phyloP scores from a whole-genome alignment of 176 grass and related monocot genomes.

The Microstegium vimineum region DNA sequence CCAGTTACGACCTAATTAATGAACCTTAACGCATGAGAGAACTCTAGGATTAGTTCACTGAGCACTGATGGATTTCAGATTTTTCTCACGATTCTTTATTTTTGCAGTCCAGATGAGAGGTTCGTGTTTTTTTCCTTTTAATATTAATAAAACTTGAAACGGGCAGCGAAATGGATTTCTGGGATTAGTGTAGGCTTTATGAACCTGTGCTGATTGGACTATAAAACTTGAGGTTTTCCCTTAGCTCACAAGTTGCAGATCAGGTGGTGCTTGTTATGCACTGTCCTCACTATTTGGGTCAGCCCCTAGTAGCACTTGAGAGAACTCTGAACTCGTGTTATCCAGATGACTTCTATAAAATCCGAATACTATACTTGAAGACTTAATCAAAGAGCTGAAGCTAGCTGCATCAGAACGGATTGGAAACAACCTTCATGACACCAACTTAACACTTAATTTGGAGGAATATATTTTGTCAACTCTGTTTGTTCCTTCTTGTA shows the following conservation, averaged over 20 bases:
- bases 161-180: background rate
- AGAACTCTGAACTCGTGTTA: background rate
- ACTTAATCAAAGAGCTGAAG: background rate
- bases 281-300: background rate
- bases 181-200: background rate
- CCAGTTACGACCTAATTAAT: background rate
- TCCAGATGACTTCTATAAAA: background rate
- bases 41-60: background rate
- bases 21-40: background rate
- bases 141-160: background rate
- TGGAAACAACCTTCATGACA: background rate
- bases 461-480: background rate
- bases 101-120: background rate
- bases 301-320: background rate
- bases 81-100: background rate
- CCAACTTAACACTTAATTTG: background rate
- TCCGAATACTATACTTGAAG: background rate
- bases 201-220: background rate
- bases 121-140: background rate
- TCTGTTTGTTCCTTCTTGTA: background rate
- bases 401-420: background rate
- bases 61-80: background rate
- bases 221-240: background rate
- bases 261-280: background rate
- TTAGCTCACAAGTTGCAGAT: background rate